Evolutionary conservation across 768 basidiomycete genomes (phyloP).

Genomic region (Wakefieldia striispora): DNA sequence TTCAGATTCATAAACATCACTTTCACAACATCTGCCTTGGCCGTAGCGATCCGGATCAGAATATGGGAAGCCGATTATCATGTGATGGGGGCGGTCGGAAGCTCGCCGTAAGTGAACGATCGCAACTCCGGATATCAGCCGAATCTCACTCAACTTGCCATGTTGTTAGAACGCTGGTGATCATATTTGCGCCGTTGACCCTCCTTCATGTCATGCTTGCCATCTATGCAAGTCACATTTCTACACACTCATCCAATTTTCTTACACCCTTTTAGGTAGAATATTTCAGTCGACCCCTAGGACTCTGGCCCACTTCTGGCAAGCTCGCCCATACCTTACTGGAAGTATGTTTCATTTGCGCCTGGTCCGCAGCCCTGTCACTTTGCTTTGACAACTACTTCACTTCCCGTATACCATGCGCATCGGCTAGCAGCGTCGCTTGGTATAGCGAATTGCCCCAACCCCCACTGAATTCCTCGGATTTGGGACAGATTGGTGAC

Average conservation of each 20-base stretch:
- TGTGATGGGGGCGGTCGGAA: constrained; percentile 72
- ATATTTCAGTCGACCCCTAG: constrained; percentile 89
- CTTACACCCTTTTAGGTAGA: constrained; percentile 58
- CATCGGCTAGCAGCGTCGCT: constrained; percentile 50
- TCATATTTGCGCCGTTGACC: constrained; percentile 83
- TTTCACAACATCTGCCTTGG: constrained; percentile 77
- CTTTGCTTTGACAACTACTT: constrained; percentile 92
- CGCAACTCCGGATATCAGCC: not conserved
- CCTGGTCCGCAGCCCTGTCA: constrained; percentile 89
- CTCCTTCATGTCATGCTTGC: constrained; percentile 82
- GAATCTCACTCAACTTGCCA: not conserved
- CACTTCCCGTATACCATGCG: constrained; percentile 80
- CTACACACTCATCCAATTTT: constrained; percentile 6
- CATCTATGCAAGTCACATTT: constrained; percentile 63
- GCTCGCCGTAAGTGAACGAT: constrained; percentile 63
- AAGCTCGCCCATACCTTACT: constrained; percentile 85
- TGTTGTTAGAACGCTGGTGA: constrained; percentile 62
- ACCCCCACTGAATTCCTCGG: constrained; percentile 19
- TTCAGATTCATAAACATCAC: constrained; percentile 84
- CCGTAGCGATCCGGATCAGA: constrained; percentile 75
- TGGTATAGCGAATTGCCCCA: constrained; percentile 78
- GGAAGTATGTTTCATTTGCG: constrained; percentile 88
- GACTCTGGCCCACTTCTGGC: constrained; percentile 86
- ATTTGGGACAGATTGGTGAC: constrained; percentile 49
- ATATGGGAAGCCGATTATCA: constrained; percentile 46